Conservation (phyloP, 2,329 filamentous ascomycete species). For the Raffaelea arxii region DNA sequence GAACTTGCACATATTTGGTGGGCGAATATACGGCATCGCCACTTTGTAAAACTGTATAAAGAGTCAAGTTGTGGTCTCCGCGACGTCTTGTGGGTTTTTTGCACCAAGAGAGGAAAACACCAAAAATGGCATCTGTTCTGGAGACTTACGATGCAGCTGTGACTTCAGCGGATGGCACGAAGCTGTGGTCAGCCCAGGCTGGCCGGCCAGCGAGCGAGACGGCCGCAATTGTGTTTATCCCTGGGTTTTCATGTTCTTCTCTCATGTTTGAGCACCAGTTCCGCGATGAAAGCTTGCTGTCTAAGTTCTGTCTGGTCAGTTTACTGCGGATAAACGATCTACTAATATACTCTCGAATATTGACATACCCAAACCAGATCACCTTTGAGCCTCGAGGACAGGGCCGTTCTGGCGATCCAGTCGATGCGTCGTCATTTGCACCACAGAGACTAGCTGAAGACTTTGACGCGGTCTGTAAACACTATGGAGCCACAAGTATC, state of each 20-base stretch:
- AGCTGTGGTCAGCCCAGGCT: slow-evolving; percentile 8
- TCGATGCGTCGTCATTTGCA: neutral
- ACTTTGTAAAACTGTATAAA: too few species aligned
- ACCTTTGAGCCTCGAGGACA: slow-evolving; percentile 9
- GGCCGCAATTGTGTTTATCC: slow-evolving; percentile 7
- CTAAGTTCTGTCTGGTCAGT: slow-evolving; percentile 7
- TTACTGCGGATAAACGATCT: too few species aligned
- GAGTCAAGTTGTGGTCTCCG: too few species aligned
- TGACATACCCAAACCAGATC: too few species aligned
- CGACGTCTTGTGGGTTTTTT: too few species aligned
- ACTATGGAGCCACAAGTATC: slow-evolving; percentile 7
- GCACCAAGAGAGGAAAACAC: too few species aligned
- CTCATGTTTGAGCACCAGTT: slow-evolving; percentile 9
- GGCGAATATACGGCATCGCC: too few species aligned
- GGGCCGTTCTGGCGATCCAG: slow-evolving; percentile 4
- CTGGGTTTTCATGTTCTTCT: slow-evolving; percentile 7
- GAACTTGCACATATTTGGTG: too few species aligned
- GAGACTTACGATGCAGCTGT: slow-evolving; percentile 2
- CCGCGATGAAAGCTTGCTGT: slow-evolving; percentile 6
- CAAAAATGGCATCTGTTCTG: neutral
- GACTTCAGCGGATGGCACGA: slow-evolving; percentile 8
- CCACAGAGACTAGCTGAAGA: slow-evolving; percentile 5
- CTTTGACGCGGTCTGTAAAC: slow-evolving; percentile 8
- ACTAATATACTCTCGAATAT: too few species aligned
- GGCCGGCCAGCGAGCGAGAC: slow-evolving; percentile 4